phyloP scores from a whole-genome alignment of 192 early-diverging fungal species.

The Pecoramyces ruminantium region DNA sequence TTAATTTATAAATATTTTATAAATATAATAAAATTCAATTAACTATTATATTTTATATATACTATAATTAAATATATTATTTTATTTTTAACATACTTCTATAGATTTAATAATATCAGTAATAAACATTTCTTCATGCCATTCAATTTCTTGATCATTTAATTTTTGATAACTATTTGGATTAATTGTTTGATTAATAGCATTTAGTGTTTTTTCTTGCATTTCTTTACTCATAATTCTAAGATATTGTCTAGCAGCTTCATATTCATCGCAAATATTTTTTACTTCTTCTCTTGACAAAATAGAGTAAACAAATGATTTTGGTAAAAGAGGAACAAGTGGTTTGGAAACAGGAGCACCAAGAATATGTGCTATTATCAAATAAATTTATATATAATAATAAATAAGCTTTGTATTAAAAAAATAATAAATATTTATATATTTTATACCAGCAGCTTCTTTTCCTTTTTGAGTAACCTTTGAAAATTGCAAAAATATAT shows the following conservation, averaged over 20 bases:
- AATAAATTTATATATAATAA: not conserved
- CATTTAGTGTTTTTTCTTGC: not conserved
- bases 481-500: not conserved
- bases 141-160: not conserved
- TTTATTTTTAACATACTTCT: not conserved
- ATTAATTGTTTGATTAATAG: not conserved
- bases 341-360: not conserved
- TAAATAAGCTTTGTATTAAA: no score
- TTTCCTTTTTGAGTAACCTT: not conserved
- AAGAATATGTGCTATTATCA: not conserved
- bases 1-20: no score
- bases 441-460: not conserved
- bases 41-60: no score
- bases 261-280: not conserved
- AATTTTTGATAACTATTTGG: not conserved
- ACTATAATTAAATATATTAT: not conserved
- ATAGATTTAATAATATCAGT: not conserved
- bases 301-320: not conserved
- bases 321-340: not conserved
- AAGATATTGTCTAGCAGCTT: not conserved
- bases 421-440: no score
- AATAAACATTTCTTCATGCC: not conserved
- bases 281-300: not conserved
- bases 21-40: no score
- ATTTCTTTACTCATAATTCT: not conserved